Conservation (phyloP, 768 basidiomycete genomes). For the Pleurotus platypus region DNA sequence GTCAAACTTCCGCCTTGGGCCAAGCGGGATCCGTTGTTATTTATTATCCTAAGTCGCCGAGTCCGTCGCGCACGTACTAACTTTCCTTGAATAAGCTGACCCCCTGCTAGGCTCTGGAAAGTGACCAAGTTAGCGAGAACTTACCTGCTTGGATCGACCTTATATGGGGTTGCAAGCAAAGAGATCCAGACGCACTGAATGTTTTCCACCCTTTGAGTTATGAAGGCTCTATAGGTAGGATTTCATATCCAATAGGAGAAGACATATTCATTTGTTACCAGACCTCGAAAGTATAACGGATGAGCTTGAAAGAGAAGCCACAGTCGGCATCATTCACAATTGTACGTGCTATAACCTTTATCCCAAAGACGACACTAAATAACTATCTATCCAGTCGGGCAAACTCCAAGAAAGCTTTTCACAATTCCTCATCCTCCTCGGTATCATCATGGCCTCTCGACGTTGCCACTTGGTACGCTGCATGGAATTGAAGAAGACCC, state of each 20-base stretch:
- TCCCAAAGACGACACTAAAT: background rate
- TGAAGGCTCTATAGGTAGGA: slow-evolving; percentile 78
- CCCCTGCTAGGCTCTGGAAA: slow-evolving; percentile 71
- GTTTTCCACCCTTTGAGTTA: slow-evolving; percentile 93
- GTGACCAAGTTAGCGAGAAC: slow-evolving; percentile 78
- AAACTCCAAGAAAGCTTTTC: slow-evolving; percentile 89
- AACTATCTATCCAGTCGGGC: slow-evolving; percentile 58
- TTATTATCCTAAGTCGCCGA: slow-evolving; percentile 73
- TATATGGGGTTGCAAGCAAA: slow-evolving; percentile 88
- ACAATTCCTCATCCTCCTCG: slow-evolving; percentile 69
- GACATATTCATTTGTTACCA: slow-evolving; percentile 19
- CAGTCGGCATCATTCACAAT: slow-evolving; percentile 93
- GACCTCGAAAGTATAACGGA: slow-evolving; percentile 87
- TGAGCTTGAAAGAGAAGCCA: slow-evolving; percentile 85
- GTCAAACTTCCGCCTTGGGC: slow-evolving; percentile 94
- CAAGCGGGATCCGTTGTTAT: slow-evolving; percentile 75
- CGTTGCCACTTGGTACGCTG: slow-evolving; percentile 64
- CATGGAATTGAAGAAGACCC: slow-evolving; percentile 87
- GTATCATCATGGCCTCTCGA: slow-evolving; percentile 65
- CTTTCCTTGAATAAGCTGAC: background rate
- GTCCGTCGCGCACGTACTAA: slow-evolving; percentile 32
- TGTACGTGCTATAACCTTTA: slow-evolving; percentile 37
- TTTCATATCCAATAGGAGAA: background rate
- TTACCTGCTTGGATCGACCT: slow-evolving; percentile 91
- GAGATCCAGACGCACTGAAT: slow-evolving; percentile 71